A percentile compares a stretch with the other conserved stretches of the same genome.
Conservation (phyloP, 805 yeast species). For the Myxozyma monticola region DNA sequence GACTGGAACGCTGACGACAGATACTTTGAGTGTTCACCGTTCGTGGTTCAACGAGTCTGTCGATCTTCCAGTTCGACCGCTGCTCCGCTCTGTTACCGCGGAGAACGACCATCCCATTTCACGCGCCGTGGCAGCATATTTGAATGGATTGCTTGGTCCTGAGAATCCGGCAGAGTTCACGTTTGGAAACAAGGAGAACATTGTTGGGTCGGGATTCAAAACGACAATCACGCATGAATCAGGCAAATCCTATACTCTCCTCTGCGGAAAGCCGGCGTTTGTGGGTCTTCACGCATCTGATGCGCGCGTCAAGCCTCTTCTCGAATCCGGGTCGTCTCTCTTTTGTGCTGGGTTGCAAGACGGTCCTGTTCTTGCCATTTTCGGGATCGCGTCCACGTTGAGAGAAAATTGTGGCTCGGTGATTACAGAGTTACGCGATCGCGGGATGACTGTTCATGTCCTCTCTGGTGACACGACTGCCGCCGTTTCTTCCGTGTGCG, state of each 20-base stretch:
- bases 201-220: slow-evolving; percentile 16
- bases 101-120: slow-evolving; percentile 23
- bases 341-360: slow-evolving; percentile 10
- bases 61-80: neutral
- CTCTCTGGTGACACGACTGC: slow-evolving; percentile 16
- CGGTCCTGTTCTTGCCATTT: slow-evolving; percentile 8
- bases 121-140: slow-evolving; percentile 10
- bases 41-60: slow-evolving; percentile 8
- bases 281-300: slow-evolving; percentile 2
- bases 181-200: slow-evolving; percentile 10
- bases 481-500: slow-evolving; percentile 11
- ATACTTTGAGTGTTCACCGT: slow-evolving; percentile 4
- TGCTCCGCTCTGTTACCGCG: slow-evolving; percentile 5
- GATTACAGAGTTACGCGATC: neutral
- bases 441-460: slow-evolving; percentile 15
- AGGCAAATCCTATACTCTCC: neutral
- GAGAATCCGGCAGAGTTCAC: neutral
- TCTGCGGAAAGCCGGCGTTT: slow-evolving; percentile 13
- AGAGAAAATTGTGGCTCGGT: slow-evolving; percentile 2
- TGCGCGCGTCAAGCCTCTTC: neutral
- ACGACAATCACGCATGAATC: neutral
- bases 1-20: slow-evolving; percentile 30
- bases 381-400: slow-evolving; percentile 16
- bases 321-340: slow-evolving; percentile 3
- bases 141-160: neutral